These are phyloP conservation scores for Hypericum perforatum DNA, from an alignment of 345 rosid species.

Conservation along the genomic window DNA sequence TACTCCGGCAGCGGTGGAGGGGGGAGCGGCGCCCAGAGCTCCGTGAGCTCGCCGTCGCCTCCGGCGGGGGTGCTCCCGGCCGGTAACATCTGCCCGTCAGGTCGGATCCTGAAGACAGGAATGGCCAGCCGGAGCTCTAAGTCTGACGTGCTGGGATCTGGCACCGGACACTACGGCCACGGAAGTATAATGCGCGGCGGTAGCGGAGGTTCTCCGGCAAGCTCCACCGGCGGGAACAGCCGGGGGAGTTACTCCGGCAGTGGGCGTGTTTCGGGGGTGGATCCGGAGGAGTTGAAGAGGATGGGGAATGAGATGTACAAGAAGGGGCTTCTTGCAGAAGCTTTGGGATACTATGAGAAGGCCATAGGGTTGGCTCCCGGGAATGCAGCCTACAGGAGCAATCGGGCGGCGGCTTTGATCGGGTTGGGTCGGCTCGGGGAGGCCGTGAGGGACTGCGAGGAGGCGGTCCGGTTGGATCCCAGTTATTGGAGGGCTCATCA, in stretches of 20 bases:
- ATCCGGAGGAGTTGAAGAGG: constrained; percentile 67
- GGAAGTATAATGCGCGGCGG: constrained; percentile 82
- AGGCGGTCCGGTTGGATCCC: constrained; percentile 76
- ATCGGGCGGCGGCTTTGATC: constrained; percentile 70
- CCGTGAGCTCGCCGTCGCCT: constrained; percentile 39
- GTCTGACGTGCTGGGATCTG: constrained; percentile 62
- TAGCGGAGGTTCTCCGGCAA: background rate
- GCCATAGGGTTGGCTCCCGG: constrained; percentile 61
- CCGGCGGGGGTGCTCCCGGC: constrained; percentile 46
- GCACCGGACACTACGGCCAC: constrained; percentile 72
- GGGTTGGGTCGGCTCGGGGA: constrained; percentile 54
- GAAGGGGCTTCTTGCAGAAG: constrained; percentile 63
- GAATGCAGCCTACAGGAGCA: constrained; percentile 66
- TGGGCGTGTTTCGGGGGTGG: constrained; percentile 14
- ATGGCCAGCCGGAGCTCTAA: constrained; percentile 38
- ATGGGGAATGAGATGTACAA: constrained; percentile 72
- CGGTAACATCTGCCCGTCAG: constrained; percentile 83
- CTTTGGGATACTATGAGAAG: constrained; percentile 68
- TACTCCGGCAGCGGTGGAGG: constrained; percentile 41
- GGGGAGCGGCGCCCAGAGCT: constrained; percentile 24
- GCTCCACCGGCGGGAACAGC: constrained; percentile 4
- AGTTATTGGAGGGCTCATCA: constrained; percentile 72
- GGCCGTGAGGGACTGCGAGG: constrained; percentile 77
- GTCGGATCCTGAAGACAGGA: constrained; percentile 58
- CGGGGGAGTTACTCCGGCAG: background rate